Evolutionary conservation across 768 basidiomycete genomes (phyloP).

Genomic region (Butyriboletus loyo): DNA sequence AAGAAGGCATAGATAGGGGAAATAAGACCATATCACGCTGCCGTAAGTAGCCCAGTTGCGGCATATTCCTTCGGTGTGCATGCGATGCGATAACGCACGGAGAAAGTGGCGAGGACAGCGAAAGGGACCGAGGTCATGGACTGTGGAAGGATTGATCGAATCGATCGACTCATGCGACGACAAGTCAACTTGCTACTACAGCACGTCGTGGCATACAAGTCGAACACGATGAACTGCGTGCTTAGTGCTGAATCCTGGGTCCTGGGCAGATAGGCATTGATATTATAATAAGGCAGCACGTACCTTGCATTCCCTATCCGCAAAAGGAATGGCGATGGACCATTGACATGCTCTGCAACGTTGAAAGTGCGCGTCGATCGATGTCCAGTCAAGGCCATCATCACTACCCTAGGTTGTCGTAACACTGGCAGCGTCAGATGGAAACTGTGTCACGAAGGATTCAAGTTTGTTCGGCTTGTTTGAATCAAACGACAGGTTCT

Average conservation of each 20-base stretch:
- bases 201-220: not conserved
- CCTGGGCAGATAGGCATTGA: slow-evolving; percentile 6
- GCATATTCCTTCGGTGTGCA: not conserved
- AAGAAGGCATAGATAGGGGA: not conserved
- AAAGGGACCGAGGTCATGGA: not conserved
- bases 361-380: not conserved
- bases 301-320: not conserved
- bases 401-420: not conserved
- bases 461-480: not conserved
- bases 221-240: not conserved
- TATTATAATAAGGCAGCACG: not conserved
- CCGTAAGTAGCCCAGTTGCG: slow-evolving; percentile 9
- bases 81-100: slow-evolving; percentile 11
- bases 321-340: not conserved
- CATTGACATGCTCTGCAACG: not conserved
- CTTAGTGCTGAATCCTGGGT: not conserved
- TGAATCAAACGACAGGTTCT: not conserved
- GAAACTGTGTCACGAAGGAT: not conserved
- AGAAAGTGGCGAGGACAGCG: not conserved
- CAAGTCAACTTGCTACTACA: not conserved
- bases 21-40: slow-evolving; percentile 4
- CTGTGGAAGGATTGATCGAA: not conserved
- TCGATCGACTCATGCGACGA: not conserved
- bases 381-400: not conserved
- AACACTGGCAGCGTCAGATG: not conserved